Base-by-base conservation (phyloP, 805 yeast species). In the Gaillardinia entomophila region DNA sequence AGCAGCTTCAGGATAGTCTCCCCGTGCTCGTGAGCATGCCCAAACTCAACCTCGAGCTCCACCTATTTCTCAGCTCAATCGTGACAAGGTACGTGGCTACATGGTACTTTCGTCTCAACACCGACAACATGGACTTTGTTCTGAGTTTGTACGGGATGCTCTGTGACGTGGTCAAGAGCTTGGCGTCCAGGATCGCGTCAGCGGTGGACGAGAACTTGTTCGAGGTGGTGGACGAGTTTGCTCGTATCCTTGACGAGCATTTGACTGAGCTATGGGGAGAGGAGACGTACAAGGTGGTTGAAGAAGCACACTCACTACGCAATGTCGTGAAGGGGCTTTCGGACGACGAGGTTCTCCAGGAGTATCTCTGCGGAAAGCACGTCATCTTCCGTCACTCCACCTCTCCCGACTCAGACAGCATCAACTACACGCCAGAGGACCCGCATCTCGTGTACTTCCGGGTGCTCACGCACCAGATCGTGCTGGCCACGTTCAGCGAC, bases 61-160 rank as follows among this genome's bases (percentile, higher is more conserved):
- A 29, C 20, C 16, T 29, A 7, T 29, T 24, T 13, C 8, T 29
- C 7, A n/a, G 12, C 32, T 7, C 26, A 5, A 29, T 29, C 16
- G 27, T 42, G 28, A 36, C 34, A 22, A 42, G 36, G 14, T 43
- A 30, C 28, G 36, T 43, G 26, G 32, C 26, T 22, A 35, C 45
- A 27, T 43, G 48, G 48, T 43, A 43, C 34, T 24, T 38, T 19
- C 35, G 56, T 33, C 39, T 61, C 16, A 60, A 60, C 32, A 56
- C 64, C 5, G 57, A 55, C 30, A 57, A 57, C 38, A 30, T 44
- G 26, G 60, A 53, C 18, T 58, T 61, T 42, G 27, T 57, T 6
- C 46, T 38, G 26, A 31, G 34, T n/a, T 43, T 57, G 12, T 60
- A 60, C 37, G 34, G 40, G 24, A 32, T 48, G 16, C 33, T 61